Conservation (phyloP, 345 rosid genomes). For the Rhodamnia argentea region DNA sequence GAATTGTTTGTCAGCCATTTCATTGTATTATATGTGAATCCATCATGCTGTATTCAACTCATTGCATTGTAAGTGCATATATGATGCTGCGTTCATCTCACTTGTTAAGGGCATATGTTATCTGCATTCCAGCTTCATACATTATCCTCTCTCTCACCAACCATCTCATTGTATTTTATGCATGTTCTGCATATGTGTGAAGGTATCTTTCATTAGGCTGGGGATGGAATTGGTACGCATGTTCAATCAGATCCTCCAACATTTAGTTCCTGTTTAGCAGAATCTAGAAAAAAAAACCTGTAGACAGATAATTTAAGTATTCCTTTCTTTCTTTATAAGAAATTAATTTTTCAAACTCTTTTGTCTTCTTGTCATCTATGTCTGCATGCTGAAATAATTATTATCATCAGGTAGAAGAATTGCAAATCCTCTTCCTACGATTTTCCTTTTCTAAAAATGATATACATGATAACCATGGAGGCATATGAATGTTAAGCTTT, state of each 20-base stretch:
- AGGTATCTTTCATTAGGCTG: neutral
- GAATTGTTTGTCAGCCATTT: neutral
- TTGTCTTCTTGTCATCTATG: neutral
- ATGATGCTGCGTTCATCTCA: neutral
- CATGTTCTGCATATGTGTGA: neutral
- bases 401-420: neutral
- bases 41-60: neutral
- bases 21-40: neutral
- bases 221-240: neutral
- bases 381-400: neutral
- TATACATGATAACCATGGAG: neutral
- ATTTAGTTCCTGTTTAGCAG: neutral
- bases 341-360: neutral
- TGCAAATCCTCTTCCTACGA: neutral
- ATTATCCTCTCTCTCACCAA: neutral
- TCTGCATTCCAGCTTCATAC: neutral
- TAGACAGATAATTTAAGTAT: neutral
- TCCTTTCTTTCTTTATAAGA: neutral
- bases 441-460: neutral
- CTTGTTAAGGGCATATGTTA: neutral
- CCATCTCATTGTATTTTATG: neutral
- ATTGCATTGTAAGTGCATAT: neutral
- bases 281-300: neutral
- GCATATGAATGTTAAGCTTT: neutral
- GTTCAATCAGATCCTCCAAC: neutral